Evolutionary conservation across 345 rosid genomes (phyloP), one percentile per base, ranked within the genome.

Genomic region (Arabidopsis suecica): DNA sequence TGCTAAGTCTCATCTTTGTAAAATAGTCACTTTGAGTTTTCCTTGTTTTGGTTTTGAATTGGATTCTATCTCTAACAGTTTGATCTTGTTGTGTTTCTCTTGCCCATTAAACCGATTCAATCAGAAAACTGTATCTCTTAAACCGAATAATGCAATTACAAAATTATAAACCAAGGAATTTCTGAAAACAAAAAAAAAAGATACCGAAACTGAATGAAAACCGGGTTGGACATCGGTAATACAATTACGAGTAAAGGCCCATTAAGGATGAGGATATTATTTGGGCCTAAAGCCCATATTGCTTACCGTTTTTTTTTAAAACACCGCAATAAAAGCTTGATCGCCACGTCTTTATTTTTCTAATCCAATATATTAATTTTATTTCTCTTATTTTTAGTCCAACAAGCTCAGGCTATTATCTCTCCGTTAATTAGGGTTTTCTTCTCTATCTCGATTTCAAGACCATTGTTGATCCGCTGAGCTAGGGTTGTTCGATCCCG

Each of bases 391-490:
- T 60, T 36, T 57, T 51, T 30, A 28, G 3, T 42, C 51, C 37
- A 51, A 56, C 38, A 30, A 41, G 61, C 54, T 36, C 10, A 66
- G 60, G 61, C 73, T 67, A 38, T 66, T 40, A 58, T 56, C 40
- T 28, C 78, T 75, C 62, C 56, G 62, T 37, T 18, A 61, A 58
- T 68, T 75, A 75, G 79, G 79, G 79, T 68, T 75, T 57, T 60
- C 68, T 41, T 68, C 50, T 33, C 71, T 65, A 9, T 65, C 65
- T 53, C 64, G 62, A 76, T 53, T 76, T 33, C 57, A 42, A 40
- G 33, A 51, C 54, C n/a, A 50, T 75, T 23, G 48, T 68, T 53
- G 79, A 68, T 68, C 63, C 54, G 61, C 36, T 16, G 67, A 74
- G 60, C 72, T 56, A 49, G 61, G 61, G 14, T 69, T 76, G 14